A percentile compares a stretch with the other conserved stretches of the same genome.
phyloP scores from a whole-genome alignment of 2,329 filamentous ascomycete genomes.

The Hypoxylon rubiginosum region DNA sequence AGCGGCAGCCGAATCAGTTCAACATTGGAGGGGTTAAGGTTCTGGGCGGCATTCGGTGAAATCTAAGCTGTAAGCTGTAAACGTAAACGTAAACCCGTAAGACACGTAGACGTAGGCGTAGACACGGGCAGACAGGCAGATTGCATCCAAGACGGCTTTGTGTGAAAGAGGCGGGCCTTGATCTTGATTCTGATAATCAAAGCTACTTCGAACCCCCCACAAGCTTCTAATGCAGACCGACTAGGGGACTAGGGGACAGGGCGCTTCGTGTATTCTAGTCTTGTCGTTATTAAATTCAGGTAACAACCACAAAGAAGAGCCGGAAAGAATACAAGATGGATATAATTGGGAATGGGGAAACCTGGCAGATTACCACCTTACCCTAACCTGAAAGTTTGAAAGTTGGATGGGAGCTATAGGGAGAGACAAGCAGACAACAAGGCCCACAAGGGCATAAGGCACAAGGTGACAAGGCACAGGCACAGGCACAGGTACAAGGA shows the following conservation, averaged over 20 bases:
- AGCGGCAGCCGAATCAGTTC: slow-evolving; percentile 21
- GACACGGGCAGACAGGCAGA: too few relatives aligned
- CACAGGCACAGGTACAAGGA: slow-evolving; percentile 11
- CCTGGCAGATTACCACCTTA: slow-evolving; percentile 39
- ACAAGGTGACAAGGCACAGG: slow-evolving; percentile 19
- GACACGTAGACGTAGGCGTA: too few relatives aligned
- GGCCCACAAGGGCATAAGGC: not conserved
- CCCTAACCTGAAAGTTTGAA: slow-evolving; percentile 27
- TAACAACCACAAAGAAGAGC: not conserved
- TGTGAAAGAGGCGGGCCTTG: slow-evolving; percentile 2
- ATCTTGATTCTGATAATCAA: not conserved
- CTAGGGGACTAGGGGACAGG: too few relatives aligned
- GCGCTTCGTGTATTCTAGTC: not conserved
- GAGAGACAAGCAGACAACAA: too few relatives aligned
- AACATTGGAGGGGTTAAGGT: slow-evolving; percentile 31
- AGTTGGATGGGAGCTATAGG: slow-evolving; percentile 33
- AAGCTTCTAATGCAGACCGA: slow-evolving; percentile 2
- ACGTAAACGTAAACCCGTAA: not conserved
- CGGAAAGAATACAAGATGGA: slow-evolving; percentile 1
- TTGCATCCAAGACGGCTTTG: slow-evolving; percentile 27
- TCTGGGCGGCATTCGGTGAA: slow-evolving; percentile 32
- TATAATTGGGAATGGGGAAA: slow-evolving; percentile 2
- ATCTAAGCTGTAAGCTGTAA: not conserved
- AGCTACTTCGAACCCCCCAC: slow-evolving; percentile 7
- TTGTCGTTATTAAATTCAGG: not conserved